Base-by-base conservation (phyloP, 2,329 filamentous ascomycete genomes). In the Apiospora kogelbergensis region DNA sequence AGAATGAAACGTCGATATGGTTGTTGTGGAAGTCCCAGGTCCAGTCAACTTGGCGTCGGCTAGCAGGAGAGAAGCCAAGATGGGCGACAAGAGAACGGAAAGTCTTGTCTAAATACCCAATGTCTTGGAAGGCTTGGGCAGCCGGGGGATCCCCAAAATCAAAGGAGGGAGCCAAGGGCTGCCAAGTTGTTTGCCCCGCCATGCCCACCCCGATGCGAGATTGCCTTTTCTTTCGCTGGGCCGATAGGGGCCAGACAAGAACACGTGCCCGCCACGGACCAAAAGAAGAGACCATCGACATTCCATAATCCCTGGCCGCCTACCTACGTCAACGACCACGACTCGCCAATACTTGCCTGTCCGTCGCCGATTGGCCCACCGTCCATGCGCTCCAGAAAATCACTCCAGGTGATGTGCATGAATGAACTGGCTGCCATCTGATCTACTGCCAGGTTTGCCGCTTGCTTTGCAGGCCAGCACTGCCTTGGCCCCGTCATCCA, bases 41-140 rank as follows among this genome's bases (percentile, higher is more conserved):
- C 53, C 30, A n/a, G 53, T 6, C 17, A 17, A 11, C 53, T 60
- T 60, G 53, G 53, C 53, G 7, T 60, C 3, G 53, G 53, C 53
- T 60, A 60, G 26, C 17, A 30, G 37, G 26, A 33, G 7, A 13
- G 22, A 60, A 37, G 53, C 53, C 53, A 60, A 60, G 53, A 26
- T 11, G 17, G 48, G 17, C 17, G 53, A 37, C 53, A 33, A 60
- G 53, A 60, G 24, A 37, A 33, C 33, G 53, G 30, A 20, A 60
- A 60, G 53, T 10, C 53, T 60, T 60, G 26, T 60, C 53, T 60
- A 60, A 37, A 60, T 60, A 60, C 30, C 26, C 53, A 60, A 60
- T 15, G 24, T 57, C n/a, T n/a, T n/a, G n/a, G n/a, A n/a, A n/a
- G n/a, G n/a, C n/a, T n/a, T n/a, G 30, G 48, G 48, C 30, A 3